phyloP scores from a whole-genome alignment of 2,329 filamentous ascomycete genomes.

The Coniochaeta ligniaria region DNA sequence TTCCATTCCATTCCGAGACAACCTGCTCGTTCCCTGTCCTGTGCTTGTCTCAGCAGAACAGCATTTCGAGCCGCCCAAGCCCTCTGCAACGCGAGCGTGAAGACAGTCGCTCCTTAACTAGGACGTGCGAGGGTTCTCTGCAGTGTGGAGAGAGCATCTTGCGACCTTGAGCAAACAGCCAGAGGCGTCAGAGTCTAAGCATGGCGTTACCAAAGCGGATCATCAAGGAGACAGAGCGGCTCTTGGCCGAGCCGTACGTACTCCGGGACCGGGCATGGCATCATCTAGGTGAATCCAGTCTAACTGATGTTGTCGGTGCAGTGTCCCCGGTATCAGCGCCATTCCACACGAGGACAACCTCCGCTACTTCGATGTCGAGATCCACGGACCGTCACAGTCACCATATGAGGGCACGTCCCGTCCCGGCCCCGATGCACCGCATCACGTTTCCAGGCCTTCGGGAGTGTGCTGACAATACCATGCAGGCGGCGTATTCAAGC shows the following conservation, averaged over 20 bases:
- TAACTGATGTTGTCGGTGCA: slow-evolving; percentile 27
- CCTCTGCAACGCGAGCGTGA: not conserved
- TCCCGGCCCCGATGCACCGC: not conserved
- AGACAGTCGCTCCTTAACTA: not conserved
- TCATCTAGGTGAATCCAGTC: not conserved
- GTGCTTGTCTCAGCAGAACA: not conserved
- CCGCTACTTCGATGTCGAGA: slow-evolving; percentile 95
- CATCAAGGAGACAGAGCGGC: slow-evolving; percentile 94
- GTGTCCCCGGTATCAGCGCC: slow-evolving; percentile 92
- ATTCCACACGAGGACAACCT: slow-evolving; percentile 96
- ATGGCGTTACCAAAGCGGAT: slow-evolving; percentile 92
- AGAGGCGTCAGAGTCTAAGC: slow-evolving; percentile 4
- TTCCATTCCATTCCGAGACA: not conserved
- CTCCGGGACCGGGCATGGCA: not conserved
- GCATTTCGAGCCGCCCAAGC: not conserved
- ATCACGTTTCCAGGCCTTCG: not conserved
- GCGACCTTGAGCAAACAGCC: not conserved
- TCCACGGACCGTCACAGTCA: slow-evolving; percentile 84
- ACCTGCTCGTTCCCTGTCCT: not conserved
- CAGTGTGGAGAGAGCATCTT: not conserved
- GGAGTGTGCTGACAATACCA: not conserved
- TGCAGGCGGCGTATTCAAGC: slow-evolving; percentile 77
- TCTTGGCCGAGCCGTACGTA: slow-evolving; percentile 90
- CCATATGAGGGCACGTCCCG: slow-evolving; percentile 74
- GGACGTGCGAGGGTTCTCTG: not conserved